Evolutionary conservation across 1,284 basidiomycete species (phyloP).

Genomic region (Thelephora terrestris): DNA sequence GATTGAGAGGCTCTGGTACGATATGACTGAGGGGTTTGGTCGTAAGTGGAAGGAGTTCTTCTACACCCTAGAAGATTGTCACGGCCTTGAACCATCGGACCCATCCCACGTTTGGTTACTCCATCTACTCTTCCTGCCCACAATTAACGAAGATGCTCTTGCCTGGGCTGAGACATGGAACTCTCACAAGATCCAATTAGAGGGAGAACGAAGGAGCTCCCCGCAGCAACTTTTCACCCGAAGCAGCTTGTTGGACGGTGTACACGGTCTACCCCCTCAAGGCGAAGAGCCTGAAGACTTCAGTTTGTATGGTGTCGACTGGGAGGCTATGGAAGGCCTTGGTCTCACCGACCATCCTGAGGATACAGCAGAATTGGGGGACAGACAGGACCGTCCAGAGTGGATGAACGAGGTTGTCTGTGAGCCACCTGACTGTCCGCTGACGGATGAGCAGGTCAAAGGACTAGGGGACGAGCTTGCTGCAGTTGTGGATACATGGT

Average conservation of each 20-base stretch:
- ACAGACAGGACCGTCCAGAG: slow-evolving; percentile 5
- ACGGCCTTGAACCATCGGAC: slow-evolving; percentile 11
- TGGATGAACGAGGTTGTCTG: slow-evolving; percentile 8
- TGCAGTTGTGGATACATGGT: neutral
- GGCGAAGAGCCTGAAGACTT: slow-evolving; percentile 3
- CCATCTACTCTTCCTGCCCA: slow-evolving; percentile 14
- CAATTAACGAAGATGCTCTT: slow-evolving; percentile 11
- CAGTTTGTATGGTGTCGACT: slow-evolving; percentile 12
- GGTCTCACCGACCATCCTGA: slow-evolving; percentile 4
- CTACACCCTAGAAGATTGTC: slow-evolving; percentile 13
- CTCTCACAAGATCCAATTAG: slow-evolving; percentile 12
- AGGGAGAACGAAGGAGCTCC: slow-evolving; percentile 1
- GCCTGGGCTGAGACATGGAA: slow-evolving; percentile 20
- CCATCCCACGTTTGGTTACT: slow-evolving; percentile 19
- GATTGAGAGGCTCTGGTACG: slow-evolving; percentile 24
- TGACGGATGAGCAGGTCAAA: slow-evolving; percentile 2
- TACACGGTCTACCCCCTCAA: neutral
- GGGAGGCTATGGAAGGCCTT: slow-evolving; percentile 6
- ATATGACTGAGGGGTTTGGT: slow-evolving; percentile 24
- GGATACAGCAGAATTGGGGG: slow-evolving; percentile 11
- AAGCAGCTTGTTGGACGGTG: slow-evolving; percentile 9
- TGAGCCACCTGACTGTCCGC: slow-evolving; percentile 9
- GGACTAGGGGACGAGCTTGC: neutral
- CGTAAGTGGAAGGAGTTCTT: slow-evolving; percentile 26
- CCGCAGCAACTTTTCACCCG: slow-evolving; percentile 12